These are phyloP conservation scores for Stentor coeruleus DNA, from an alignment of 73 alveolate species.

Conservation along the genomic window DNA sequence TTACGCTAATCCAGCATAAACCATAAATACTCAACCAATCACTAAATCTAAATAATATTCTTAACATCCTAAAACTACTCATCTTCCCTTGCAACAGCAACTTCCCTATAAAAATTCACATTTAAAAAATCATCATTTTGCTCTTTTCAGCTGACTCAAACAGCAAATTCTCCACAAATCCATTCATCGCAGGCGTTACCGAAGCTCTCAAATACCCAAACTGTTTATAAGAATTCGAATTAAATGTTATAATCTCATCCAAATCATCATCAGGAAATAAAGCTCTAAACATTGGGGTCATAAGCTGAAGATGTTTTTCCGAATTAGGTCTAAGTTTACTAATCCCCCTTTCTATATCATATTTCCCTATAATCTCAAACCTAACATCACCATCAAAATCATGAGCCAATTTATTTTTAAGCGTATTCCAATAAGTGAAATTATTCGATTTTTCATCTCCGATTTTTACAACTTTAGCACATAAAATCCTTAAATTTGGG, in stretches of 20 bases:
- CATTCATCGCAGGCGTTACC: neutral
- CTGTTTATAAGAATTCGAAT: too few species aligned
- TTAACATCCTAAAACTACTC: too few species aligned
- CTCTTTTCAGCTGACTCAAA: neutral
- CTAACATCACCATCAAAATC: slow-evolving; percentile 24
- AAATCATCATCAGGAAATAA: neutral
- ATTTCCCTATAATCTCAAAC: neutral
- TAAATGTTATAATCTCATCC: neutral
- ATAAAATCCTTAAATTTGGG: neutral
- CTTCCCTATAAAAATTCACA: too few species aligned
- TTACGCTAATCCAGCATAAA: too few species aligned
- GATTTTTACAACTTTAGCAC: neutral
- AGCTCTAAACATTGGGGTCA: slow-evolving; percentile 13
- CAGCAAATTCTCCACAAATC: slow-evolving; percentile 5
- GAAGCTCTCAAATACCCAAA: neutral
- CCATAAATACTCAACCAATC: too few species aligned
- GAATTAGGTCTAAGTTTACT: neutral
- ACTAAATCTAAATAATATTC: too few species aligned
- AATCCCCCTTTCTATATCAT: neutral
- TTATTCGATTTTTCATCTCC: neutral
- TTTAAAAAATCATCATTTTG: neutral
- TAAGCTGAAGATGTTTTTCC: neutral
- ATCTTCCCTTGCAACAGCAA: too few species aligned
- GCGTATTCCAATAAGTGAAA: neutral
- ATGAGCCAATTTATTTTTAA: neutral